phyloP scores from a whole-genome alignment of 1,284 basidiomycete genomes.

The Heliocybe sulcata region DNA sequence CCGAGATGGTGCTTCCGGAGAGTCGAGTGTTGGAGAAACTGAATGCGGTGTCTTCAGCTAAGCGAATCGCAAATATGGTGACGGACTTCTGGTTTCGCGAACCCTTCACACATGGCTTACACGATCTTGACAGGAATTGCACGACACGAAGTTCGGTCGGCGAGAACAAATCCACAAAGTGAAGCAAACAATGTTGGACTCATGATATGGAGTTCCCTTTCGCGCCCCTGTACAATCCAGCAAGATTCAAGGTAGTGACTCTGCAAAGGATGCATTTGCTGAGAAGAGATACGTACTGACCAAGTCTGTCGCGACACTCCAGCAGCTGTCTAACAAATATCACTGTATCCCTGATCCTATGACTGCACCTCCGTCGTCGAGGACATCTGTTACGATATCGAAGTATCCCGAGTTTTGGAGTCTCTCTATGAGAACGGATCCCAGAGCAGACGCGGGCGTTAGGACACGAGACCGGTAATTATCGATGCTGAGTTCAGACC shows the following conservation, averaged over 20 bases:
- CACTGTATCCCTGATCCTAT: too few relatives aligned
- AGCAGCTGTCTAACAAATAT: too few relatives aligned
- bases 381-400: too few relatives aligned
- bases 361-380: too few relatives aligned
- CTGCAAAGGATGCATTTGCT: too few relatives aligned
- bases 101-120: constrained; percentile 5
- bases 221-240: constrained; percentile 30
- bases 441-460: too few relatives aligned
- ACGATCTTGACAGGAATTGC: constrained; percentile 59
- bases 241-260: constrained; percentile 39
- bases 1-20: constrained; percentile 74
- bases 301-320: too few relatives aligned
- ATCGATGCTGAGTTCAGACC: too few relatives aligned
- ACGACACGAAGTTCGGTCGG: constrained; percentile 88
- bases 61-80: constrained; percentile 92
- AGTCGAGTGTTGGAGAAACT: constrained; percentile 80
- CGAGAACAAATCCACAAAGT: constrained; percentile 75
- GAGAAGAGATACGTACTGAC: too few relatives aligned
- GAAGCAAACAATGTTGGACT: constrained; percentile 32
- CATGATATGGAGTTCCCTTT: constrained; percentile 1
- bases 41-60: constrained; percentile 86
- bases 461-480: too few relatives aligned
- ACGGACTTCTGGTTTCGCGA: constrained; percentile 6
- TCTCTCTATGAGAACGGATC: too few relatives aligned
- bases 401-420: too few relatives aligned